phyloP scores from a whole-genome alignment of 2,329 filamentous ascomycete genomes.

The Neobulgaria alba region DNA sequence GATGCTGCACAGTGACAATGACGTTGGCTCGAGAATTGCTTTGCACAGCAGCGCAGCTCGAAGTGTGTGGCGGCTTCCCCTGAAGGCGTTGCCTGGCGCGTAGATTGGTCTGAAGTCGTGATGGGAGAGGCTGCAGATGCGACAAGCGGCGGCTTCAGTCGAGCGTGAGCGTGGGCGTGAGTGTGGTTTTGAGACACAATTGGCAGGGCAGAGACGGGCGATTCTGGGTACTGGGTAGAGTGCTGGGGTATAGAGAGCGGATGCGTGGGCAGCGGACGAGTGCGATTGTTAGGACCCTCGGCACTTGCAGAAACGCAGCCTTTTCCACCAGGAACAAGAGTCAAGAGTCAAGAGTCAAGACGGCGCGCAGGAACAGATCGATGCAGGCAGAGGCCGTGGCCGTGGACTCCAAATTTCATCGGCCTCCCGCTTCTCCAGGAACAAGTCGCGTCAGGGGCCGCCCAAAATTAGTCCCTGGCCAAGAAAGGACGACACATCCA shows the following conservation, averaged over 20 bases:
- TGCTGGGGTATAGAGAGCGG: no score
- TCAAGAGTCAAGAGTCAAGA: no score
- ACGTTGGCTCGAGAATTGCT: neutral
- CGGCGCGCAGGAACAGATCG: no score
- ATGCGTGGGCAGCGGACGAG: no score
- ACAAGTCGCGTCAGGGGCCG: slow-evolving; percentile 7
- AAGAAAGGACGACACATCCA: no score
- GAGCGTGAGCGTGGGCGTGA: neutral
- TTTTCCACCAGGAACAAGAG: no score
- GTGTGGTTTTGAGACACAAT: neutral
- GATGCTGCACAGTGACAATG: neutral
- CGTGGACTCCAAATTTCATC: neutral
- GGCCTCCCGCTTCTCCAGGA: neutral
- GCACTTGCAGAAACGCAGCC: no score
- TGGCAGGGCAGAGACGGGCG: neutral
- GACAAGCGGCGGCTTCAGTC: no score
- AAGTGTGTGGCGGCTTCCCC: neutral
- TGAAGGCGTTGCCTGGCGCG: neutral
- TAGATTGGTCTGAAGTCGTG: neutral
- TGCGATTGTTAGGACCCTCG: no score
- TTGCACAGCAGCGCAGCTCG: no score
- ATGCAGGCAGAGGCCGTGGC: neutral
- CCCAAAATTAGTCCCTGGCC: no score
- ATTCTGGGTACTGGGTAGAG: neutral
- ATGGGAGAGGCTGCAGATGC: neutral